Conservation (phyloP, 164 flowering plant species). For the Kalanchoe fedtschenkoi region DNA sequence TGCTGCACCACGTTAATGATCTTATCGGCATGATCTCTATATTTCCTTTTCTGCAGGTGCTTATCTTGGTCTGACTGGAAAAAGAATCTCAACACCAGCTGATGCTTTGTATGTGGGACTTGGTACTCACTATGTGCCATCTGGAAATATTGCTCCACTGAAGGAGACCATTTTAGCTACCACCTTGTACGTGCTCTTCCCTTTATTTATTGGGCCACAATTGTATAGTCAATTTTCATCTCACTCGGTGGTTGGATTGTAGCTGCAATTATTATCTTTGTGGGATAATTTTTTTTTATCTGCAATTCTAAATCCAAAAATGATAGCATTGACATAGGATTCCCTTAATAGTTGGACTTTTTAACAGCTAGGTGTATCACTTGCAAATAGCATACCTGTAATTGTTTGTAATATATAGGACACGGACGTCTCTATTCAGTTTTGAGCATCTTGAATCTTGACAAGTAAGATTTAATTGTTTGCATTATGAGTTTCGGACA, state of each 20-base stretch:
- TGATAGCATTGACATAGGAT: too few species aligned
- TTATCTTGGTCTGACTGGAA: conserved; percentile 91
- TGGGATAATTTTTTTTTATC: too few species aligned
- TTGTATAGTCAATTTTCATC: not conserved
- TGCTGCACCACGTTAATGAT: not conserved
- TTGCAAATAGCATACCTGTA: too few species aligned
- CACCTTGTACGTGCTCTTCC: conserved; percentile 40
- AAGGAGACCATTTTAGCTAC: conserved; percentile 58
- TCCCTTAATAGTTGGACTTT: too few species aligned
- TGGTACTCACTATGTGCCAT: conserved; percentile 88
- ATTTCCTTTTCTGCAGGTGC: conserved; percentile 45
- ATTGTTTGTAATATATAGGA: too few species aligned
- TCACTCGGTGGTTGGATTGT: not conserved
- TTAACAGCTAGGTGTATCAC: too few species aligned
- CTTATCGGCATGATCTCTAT: not conserved
- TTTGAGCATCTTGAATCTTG: not conserved
- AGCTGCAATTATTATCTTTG: not conserved
- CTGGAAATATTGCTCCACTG: conserved; percentile 54
- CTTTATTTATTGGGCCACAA: not conserved
- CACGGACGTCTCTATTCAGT: too few species aligned
- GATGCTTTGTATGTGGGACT: conserved; percentile 85
- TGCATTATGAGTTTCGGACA: not conserved
- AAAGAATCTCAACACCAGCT: conserved; percentile 74
- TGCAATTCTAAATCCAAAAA: too few species aligned
- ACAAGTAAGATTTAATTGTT: not conserved